phyloP scores from a whole-genome alignment of 148 eudicot species.

The Spergularia bocconei region DNA sequence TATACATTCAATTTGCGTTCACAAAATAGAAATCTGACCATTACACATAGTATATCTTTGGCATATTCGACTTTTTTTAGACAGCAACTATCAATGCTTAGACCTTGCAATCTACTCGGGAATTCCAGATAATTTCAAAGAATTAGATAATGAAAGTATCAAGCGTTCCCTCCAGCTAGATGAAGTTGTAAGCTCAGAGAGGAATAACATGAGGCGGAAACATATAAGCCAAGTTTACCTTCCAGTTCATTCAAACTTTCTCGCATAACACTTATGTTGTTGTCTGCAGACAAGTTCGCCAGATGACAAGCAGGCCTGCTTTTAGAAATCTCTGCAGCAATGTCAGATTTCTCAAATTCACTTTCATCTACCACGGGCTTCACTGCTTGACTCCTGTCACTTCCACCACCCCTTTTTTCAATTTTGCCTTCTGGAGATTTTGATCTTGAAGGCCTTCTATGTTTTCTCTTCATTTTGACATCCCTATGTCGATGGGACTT shows the following conservation, averaged over 20 bases:
- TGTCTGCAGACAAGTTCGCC: conserved; percentile 20
- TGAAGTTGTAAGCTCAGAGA: not conserved
- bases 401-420: conserved; percentile 28
- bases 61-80: not conserved
- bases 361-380: conserved; percentile 23
- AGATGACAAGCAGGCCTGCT: conserved; percentile 7
- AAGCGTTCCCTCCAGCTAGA: not conserved
- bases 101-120: too few species aligned
- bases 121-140: not conserved
- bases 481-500: conserved; percentile 39
- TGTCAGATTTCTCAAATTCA: conserved; percentile 33
- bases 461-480: conserved; percentile 39
- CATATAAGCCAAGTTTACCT: conserved; percentile 22
- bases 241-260: conserved; percentile 14
- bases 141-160: not conserved
- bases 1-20: not conserved
- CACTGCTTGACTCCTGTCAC: conserved; percentile 24
- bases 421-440: conserved; percentile 40
- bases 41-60: not conserved
- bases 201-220: not conserved
- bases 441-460: conserved; percentile 56
- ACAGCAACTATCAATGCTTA: not conserved
- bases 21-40: not conserved
- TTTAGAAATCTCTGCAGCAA: conserved; percentile 13
- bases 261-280: conserved; percentile 8